Percentiles rank a stretch among this genome's conserved stretches.
Conservation (phyloP, 129 eudicot species). For the Scalesia atractyloides region DNA sequence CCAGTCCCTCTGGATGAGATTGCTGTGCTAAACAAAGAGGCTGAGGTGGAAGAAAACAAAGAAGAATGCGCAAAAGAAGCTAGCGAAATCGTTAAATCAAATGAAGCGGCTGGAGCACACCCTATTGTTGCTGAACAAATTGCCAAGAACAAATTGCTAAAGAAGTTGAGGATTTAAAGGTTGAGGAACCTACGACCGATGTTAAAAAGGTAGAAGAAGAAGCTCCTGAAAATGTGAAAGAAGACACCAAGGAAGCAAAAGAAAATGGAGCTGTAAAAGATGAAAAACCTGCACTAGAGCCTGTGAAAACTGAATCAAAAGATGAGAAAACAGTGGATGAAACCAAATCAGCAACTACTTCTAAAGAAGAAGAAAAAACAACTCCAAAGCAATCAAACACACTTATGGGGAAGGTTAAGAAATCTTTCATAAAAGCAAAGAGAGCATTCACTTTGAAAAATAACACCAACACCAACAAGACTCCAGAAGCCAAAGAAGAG, state of each 20-base stretch:
- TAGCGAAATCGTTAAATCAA: constrained; percentile 17
- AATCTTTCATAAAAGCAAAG: constrained; percentile 87
- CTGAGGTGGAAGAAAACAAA: constrained; percentile 12
- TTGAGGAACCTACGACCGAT: constrained; percentile 31
- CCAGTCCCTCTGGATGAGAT: no score
- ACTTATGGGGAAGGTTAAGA: constrained; percentile 77
- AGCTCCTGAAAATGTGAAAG: constrained; percentile 35
- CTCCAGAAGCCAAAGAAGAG: constrained; percentile 32
- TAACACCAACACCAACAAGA: constrained; percentile 1
- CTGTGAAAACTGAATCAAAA: constrained; percentile 25
- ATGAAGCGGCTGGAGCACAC: constrained; percentile 17
- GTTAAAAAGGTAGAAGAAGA: constrained; percentile 15
- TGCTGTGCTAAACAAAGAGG: no score
- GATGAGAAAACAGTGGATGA: constrained; percentile 36
- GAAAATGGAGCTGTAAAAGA: background rate
- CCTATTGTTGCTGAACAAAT: constrained; percentile 21
- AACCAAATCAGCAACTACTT: constrained; percentile 34
- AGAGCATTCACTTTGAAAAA: constrained; percentile 81
- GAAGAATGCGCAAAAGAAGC: constrained; percentile 29
- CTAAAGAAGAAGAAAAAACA: constrained; percentile 61
- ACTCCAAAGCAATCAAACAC: constrained; percentile 57
- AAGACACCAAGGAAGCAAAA: constrained; percentile 25
- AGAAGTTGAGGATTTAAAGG: constrained; percentile 30
- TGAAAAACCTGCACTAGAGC: constrained; percentile 25
- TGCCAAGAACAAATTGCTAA: constrained; percentile 33